Percentiles rank a stretch among this genome's conserved stretches.
Conservation (phyloP, 2,329 filamentous ascomycete species). For the Aspergillus novofumigatus region DNA sequence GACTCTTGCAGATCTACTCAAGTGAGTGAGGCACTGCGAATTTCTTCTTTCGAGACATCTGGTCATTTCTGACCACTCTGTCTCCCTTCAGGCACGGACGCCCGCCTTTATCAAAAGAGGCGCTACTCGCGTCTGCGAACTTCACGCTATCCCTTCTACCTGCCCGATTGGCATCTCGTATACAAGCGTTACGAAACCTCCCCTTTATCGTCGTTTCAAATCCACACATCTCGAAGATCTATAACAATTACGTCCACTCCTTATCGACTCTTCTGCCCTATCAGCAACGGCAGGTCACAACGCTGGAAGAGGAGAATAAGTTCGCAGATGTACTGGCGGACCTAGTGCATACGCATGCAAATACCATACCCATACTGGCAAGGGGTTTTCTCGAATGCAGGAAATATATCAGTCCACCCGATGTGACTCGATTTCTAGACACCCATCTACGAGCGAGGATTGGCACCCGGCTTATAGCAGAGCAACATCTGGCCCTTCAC, state of each 20-base stretch:
- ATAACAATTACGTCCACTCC: slow-evolving; percentile 93
- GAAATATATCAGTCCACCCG: slow-evolving; percentile 75
- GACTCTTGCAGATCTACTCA: slow-evolving; percentile 83
- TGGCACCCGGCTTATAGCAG: slow-evolving; percentile 86
- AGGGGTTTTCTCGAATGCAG: slow-evolving; percentile 89
- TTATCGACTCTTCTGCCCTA: slow-evolving; percentile 87
- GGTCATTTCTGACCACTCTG: background rate
- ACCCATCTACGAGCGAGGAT: slow-evolving; percentile 91
- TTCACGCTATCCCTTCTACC: slow-evolving; percentile 92
- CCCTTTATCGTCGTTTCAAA: slow-evolving; percentile 99
- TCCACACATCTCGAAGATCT: slow-evolving; percentile 87
- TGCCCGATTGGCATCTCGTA: slow-evolving; percentile 86
- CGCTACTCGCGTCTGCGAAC: slow-evolving; percentile 85
- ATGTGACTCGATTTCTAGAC: slow-evolving; percentile 90
- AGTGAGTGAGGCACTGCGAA: slow-evolving; percentile 61
- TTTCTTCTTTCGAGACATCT: background rate
- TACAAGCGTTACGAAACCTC: slow-evolving; percentile 86
- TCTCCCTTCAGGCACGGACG: slow-evolving; percentile 59
- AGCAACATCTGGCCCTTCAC: slow-evolving; percentile 94
- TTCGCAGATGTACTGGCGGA: slow-evolving; percentile 94
- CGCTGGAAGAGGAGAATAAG: slow-evolving; percentile 77
- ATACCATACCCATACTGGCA: slow-evolving; percentile 90
- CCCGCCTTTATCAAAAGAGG: slow-evolving; percentile 74
- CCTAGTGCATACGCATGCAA: slow-evolving; percentile 88
- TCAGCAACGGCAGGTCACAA: slow-evolving; percentile 66